Percentiles rank a stretch among this genome's conserved stretches.
Evolutionary conservation across 1,284 basidiomycete genomes (phyloP).

Genomic region (Anthracocystis walkeri): DNA sequence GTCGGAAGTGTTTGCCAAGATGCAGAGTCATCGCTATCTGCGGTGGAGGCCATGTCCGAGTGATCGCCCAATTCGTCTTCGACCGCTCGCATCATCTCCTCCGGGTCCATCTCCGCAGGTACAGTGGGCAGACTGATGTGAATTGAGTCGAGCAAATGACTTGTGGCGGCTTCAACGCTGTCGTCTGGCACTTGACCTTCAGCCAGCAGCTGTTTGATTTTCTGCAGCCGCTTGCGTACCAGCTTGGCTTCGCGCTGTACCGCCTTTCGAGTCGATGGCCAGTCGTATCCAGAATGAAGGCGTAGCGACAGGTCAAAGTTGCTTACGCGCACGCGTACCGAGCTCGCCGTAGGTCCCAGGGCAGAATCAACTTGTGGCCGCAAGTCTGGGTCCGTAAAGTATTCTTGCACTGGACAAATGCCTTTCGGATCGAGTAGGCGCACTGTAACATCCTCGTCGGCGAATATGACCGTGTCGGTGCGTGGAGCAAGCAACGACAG

Average conservation of each 20-base stretch:
- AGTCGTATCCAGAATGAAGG: conserved; percentile 79
- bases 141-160: conserved; percentile 90
- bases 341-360: conserved; percentile 34
- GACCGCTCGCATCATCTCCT: conserved; percentile 83
- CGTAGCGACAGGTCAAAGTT: conserved; percentile 53
- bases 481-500: conserved; percentile 39
- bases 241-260: conserved; percentile 90
- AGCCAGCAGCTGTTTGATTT: conserved; percentile 93
- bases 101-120: conserved; percentile 65
- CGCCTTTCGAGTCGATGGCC: conserved; percentile 83
- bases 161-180: conserved; percentile 80
- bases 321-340: conserved; percentile 42
- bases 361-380: conserved; percentile 33
- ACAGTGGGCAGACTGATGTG: conserved; percentile 71
- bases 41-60: conserved; percentile 45
- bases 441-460: conserved; percentile 84
- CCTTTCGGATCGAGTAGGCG: conserved; percentile 77
- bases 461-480: conserved; percentile 74
- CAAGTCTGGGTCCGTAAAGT: conserved; percentile 54
- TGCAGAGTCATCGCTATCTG: conserved; percentile 33
- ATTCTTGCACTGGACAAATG: conserved; percentile 70
- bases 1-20: conserved; percentile 58
- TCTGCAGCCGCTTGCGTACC: conserved; percentile 85
- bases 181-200: conserved; percentile 89
- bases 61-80: conserved; percentile 81